A percentile compares a stretch with the other conserved stretches of the same genome.
Evolutionary conservation across 768 basidiomycete genomes (phyloP).

Genomic region (Hortiboletus campestris): DNA sequence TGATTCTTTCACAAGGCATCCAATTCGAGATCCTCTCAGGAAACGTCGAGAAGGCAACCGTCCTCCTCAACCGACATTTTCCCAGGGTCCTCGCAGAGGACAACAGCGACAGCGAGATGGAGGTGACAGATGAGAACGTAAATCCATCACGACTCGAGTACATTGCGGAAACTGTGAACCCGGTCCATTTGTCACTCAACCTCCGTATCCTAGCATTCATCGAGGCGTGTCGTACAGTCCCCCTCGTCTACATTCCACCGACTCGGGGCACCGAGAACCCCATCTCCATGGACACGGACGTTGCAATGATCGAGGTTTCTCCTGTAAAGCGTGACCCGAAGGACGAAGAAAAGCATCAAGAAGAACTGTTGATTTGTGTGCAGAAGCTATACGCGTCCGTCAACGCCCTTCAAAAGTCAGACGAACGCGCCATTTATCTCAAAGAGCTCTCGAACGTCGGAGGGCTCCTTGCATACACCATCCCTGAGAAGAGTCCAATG

Average conservation of each 20-base stretch:
- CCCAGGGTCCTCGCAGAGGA: constrained; percentile 59
- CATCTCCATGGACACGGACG: constrained; percentile 8
- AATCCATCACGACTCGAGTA: constrained; percentile 44
- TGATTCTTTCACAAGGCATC: constrained; percentile 51
- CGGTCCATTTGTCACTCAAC: constrained; percentile 77
- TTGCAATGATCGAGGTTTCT: not conserved
- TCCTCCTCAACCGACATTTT: constrained; percentile 67
- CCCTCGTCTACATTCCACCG: constrained; percentile 45
- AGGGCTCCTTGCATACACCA: constrained; percentile 78
- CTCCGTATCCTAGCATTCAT: constrained; percentile 86
- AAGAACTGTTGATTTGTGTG: constrained; percentile 51
- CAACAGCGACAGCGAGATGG: constrained; percentile 9
- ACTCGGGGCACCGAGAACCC: constrained; percentile 7
- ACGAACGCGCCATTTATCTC: constrained; percentile 59
- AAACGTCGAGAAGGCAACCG: constrained; percentile 67
- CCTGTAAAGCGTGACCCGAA: constrained; percentile 19
- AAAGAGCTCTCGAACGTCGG: constrained; percentile 74
- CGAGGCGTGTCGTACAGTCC: constrained; percentile 76
- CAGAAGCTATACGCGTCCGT: constrained; percentile 68
- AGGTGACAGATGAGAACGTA: constrained; percentile 21
- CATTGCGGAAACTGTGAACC: constrained; percentile 60
- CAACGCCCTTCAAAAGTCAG: constrained; percentile 49
- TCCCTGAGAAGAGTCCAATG: constrained; percentile 75
- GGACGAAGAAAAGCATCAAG: constrained; percentile 42
- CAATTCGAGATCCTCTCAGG: constrained; percentile 69